Evolutionary conservation across 1,284 basidiomycete genomes (phyloP), one percentile per base, ranked within the genome.

Genomic region (Flammula alnicola): DNA sequence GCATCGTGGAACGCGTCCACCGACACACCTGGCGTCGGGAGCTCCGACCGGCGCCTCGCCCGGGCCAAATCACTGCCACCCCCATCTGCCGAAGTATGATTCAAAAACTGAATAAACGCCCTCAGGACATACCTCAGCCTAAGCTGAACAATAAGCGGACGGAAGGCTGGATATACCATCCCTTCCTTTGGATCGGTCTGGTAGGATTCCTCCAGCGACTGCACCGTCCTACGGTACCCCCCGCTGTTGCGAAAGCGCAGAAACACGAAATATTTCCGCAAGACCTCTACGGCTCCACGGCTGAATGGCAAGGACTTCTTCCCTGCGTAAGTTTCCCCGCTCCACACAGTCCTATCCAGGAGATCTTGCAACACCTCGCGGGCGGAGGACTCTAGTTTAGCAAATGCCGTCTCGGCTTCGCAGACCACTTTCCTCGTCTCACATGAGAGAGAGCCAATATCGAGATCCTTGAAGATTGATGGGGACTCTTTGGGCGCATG

Each of bases 171-270:
- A 32, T 58, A 63, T 45, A 67, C 52, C 10, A 61, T 63, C 7
- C 67, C 66, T 27, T 70, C 63, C 8, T 51, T 26, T 0, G 60
- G 58, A 30, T 63, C 60, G 47, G 62, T 63, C 17, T 60, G 60
- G 30, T 62, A 61, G 3, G 50, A 57, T 9, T 60, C 55, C 19
- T 57, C 47, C 39, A 67, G 30, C 49, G 66, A 54, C 44, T 59
- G 43, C 41, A 68, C 59, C 1, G 71, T 72, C 29, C 71, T 60
- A 10, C 59, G 57, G 55, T 80, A 83, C 16, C 67, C 68, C 6
- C 66, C 60, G 56, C 78, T 74, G 51, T 83, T 83, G 11, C 81
- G 70, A 53, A 80, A 83, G 19, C 80, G 73, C 1, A 83, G 63
- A 51, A 83, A 81, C 7, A 74, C 65, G 39, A 82, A 71, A 56